Evolutionary conservation across 345 rosid species (phyloP).

Genomic region (Hirschfeldia incana): DNA sequence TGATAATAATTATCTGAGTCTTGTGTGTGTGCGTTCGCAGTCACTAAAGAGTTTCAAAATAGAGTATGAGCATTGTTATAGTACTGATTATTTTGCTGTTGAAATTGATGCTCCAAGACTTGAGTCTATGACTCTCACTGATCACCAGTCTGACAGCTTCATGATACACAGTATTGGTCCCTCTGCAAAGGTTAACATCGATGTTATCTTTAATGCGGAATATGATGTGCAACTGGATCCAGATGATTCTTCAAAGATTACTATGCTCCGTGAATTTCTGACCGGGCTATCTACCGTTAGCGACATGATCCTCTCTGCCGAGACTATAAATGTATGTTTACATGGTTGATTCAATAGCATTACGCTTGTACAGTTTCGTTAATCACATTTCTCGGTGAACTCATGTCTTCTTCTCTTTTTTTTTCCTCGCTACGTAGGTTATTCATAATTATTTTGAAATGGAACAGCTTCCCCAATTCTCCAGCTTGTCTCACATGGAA

Average conservation of each 20-base stretch:
- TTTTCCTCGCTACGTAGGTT: background rate
- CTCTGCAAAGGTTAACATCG: slow-evolving; percentile 14
- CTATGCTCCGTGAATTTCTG: slow-evolving; percentile 22
- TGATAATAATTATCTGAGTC: slow-evolving; percentile 8
- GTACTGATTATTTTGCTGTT: background rate
- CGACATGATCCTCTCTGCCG: too few species aligned
- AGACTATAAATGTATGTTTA: slow-evolving; percentile 7
- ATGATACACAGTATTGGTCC: slow-evolving; percentile 21
- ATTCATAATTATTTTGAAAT: too few species aligned
- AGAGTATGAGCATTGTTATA: background rate
- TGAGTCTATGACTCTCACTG: slow-evolving; percentile 17
- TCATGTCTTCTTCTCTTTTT: too few species aligned
- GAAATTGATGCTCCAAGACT: slow-evolving; percentile 34
- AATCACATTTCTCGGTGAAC: background rate
- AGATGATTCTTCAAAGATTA: slow-evolving; percentile 20
- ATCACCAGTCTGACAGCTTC: slow-evolving; percentile 23
- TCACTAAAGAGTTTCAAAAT: slow-evolving; percentile 15
- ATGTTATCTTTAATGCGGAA: slow-evolving; percentile 19
- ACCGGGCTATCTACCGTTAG: background rate
- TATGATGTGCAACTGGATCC: background rate
- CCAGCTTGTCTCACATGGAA: too few species aligned
- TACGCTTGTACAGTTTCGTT: background rate
- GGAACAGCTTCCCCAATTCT: too few species aligned
- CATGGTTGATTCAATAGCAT: background rate
- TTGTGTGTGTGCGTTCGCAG: slow-evolving; percentile 24